These are phyloP conservation scores for Phytophthora megakarya DNA, from an alignment of 352 stramenopile species.

Conservation along the genomic window DNA sequence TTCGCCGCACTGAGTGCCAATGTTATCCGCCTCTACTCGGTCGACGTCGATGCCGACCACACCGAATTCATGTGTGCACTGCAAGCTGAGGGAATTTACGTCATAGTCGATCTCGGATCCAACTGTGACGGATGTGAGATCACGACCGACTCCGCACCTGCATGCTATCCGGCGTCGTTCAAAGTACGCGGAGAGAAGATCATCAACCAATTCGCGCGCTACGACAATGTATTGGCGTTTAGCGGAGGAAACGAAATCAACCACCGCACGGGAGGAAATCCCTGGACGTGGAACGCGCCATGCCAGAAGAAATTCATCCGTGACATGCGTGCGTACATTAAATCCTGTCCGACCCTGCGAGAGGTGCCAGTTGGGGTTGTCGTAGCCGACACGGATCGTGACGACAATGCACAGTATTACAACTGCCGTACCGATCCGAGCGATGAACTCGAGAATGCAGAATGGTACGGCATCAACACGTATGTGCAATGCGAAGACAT, in stretches of 20 bases:
- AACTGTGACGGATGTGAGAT: conserved; percentile 73
- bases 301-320: conserved; percentile 91
- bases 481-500: conserved; percentile 80
- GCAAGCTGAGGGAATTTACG: conserved; percentile 75
- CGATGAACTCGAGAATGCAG: conserved; percentile 70
- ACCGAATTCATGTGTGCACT: conserved; percentile 88
- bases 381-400: conserved; percentile 63
- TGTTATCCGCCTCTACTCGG: conserved; percentile 80
- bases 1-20: conserved; percentile 75
- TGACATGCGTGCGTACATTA: conserved; percentile 84
- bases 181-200: conserved; percentile 81
- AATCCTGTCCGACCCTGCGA: conserved; percentile 58
- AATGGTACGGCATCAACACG: conserved; percentile 89
- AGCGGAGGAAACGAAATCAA: conserved; percentile 86
- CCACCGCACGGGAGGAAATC: conserved; percentile 53
- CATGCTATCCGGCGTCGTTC: conserved; percentile 68
- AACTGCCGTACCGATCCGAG: conserved; percentile 70
- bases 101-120: conserved; percentile 65
- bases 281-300: conserved; percentile 63
- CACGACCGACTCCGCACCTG: conserved; percentile 49
- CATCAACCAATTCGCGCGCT: conserved; percentile 82
- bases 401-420: conserved; percentile 79
- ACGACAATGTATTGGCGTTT: conserved; percentile 84
- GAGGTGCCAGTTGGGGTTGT: conserved; percentile 79
- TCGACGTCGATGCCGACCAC: conserved; percentile 75